Conservation (phyloP, 176 grass and related monocot genomes). For the Elymus sibiricus region DNA sequence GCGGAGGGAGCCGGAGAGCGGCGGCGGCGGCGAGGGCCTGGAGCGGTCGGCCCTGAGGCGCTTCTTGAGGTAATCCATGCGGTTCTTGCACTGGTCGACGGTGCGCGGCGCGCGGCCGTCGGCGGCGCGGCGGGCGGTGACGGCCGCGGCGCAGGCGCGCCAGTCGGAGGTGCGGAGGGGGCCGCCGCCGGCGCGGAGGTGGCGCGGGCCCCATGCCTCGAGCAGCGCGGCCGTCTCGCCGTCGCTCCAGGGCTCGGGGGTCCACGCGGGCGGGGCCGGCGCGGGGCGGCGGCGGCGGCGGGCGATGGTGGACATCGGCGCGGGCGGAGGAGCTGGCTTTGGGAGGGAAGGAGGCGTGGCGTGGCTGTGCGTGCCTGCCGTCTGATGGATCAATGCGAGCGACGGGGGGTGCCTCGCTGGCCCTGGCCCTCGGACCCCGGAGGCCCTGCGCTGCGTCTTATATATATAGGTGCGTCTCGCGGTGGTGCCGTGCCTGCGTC, state of each 20-base stretch:
- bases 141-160: constrained; percentile 52
- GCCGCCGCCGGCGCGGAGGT: constrained; percentile 33
- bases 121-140: constrained; percentile 34
- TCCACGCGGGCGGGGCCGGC: constrained; percentile 27
- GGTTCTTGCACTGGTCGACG: constrained; percentile 68
- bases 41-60: constrained; percentile 39
- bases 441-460: neutral
- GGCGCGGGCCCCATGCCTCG: constrained; percentile 45
- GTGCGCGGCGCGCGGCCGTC: constrained; percentile 39
- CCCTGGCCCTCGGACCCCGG: neutral
- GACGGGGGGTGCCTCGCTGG: neutral
- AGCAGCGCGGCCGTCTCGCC: constrained; percentile 45
- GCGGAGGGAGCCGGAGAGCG: constrained; percentile 22
- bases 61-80: constrained; percentile 66
- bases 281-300: constrained; percentile 30
- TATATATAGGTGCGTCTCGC: neutral
- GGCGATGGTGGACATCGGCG: neutral
- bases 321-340: constrained; percentile 10
- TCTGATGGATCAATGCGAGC: neutral
- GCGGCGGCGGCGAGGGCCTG: neutral
- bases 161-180: constrained; percentile 39
- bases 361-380: constrained; percentile 19
- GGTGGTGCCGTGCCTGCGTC: constrained; percentile 1
- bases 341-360: neutral
- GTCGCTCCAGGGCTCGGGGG: constrained; percentile 50